These are phyloP conservation scores for Waitea zeae DNA, from an alignment of 1,284 basidiomycete species.

Conservation along the genomic window DNA sequence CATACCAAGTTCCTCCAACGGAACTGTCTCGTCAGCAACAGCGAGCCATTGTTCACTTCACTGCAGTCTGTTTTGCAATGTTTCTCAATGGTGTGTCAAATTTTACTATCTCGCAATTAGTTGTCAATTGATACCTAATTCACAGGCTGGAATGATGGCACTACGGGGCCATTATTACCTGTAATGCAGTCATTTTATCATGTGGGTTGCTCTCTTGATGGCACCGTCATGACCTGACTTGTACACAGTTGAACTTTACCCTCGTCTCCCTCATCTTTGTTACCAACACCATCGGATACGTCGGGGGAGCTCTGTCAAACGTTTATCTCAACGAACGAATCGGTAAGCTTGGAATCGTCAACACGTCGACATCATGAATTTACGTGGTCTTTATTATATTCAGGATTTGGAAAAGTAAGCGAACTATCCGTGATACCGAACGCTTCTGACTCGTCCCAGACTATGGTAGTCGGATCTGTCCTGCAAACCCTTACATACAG, in stretches of 20 bases:
- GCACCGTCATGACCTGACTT: not conserved
- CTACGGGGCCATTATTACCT: conserved; percentile 35
- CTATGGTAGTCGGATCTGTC: conserved; percentile 25
- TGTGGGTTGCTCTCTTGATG: conserved; percentile 15
- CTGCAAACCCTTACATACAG: conserved; percentile 28
- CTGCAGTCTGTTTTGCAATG: conserved; percentile 16
- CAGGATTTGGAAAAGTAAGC: not conserved
- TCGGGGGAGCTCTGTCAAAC: conserved; percentile 32
- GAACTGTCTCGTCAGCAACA: too few species aligned
- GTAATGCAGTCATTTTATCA: conserved; percentile 34
- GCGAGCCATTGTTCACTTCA: too few species aligned
- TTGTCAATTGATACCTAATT: too few species aligned
- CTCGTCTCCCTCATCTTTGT: conserved; percentile 33
- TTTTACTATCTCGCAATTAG: too few species aligned
- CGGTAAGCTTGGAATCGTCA: conserved; percentile 32
- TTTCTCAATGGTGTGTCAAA: conserved; percentile 30
- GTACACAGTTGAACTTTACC: conserved; percentile 23
- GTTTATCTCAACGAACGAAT: conserved; percentile 34
- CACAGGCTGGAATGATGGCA: conserved; percentile 45
- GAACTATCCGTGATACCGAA: not conserved
- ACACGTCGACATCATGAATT: conserved; percentile 34
- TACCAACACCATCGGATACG: conserved; percentile 25
- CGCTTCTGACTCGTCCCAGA: not conserved
- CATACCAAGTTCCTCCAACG: too few species aligned
- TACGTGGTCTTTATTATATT: conserved; percentile 4